Evolutionary conservation across 257 asterid genomes (phyloP).

Genomic region (Linderniella brevidens): DNA sequence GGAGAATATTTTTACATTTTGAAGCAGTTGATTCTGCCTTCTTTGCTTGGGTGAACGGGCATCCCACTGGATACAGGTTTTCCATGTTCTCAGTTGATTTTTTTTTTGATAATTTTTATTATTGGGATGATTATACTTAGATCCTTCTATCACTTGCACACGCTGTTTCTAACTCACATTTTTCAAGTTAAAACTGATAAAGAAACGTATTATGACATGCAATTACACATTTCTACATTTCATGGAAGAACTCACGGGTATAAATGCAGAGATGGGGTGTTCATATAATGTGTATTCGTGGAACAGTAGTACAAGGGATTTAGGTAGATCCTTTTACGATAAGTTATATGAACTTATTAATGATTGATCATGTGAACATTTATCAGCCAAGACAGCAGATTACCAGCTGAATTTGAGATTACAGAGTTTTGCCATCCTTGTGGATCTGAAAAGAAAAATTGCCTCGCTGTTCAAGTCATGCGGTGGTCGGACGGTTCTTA

Average conservation of each 20-base stretch:
- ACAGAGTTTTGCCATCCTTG: slow-evolving; percentile 69
- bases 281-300: too few species aligned
- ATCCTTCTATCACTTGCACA: background rate
- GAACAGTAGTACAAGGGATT: too few species aligned
- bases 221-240: too few species aligned
- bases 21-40: slow-evolving; percentile 98
- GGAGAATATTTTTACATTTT: slow-evolving; percentile 79
- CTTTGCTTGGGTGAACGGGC: slow-evolving; percentile 90
- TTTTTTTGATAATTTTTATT: slow-evolving; percentile 5
- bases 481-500: slow-evolving; percentile 97
- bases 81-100: slow-evolving; percentile 13
- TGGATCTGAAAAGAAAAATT: slow-evolving; percentile 58
- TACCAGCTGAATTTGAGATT: slow-evolving; percentile 97
- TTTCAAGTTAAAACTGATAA: too few species aligned
- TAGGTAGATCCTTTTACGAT: too few species aligned
- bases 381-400: slow-evolving; percentile 88
- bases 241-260: too few species aligned
- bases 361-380: slow-evolving; percentile 5
- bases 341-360: too few species aligned
- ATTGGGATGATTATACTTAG: background rate
- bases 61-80: slow-evolving; percentile 82
- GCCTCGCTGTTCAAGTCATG: slow-evolving; percentile 90
- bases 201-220: too few species aligned
- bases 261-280: too few species aligned
- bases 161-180: too few species aligned